Percentiles rank a stretch among this genome's conserved stretches.
Evolutionary conservation across 129 eudicot genomes (phyloP).

Genomic region (Oenanthe sinensis): DNA sequence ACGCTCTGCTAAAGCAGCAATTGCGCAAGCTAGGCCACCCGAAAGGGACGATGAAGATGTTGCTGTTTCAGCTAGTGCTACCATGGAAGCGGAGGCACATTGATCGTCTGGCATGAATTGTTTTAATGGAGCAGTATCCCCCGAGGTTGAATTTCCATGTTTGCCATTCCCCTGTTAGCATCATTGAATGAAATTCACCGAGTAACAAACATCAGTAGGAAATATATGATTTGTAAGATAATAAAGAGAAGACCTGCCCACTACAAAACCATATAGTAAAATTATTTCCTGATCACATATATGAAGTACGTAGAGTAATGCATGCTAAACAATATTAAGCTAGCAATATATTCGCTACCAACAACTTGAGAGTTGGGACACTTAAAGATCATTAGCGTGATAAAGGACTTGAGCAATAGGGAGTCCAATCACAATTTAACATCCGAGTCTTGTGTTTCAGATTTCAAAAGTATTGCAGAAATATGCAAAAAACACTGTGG

Average conservation of each 20-base stretch:
- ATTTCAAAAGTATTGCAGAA: not conserved
- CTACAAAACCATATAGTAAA: not conserved
- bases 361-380: not conserved
- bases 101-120: constrained; percentile 38
- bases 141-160: constrained; percentile 23
- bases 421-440: not conserved
- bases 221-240: not conserved
- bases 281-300: not conserved
- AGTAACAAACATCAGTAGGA: not conserved
- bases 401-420: not conserved
- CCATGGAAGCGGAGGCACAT: constrained; percentile 31
- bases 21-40: constrained; percentile 87
- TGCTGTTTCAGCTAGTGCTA: constrained; percentile 30
- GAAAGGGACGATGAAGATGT: constrained; percentile 65
- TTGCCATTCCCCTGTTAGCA: constrained; percentile 54
- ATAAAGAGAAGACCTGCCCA: not conserved
- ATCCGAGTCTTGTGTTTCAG: not conserved
- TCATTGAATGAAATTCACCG: not conserved
- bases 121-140: constrained; percentile 42
- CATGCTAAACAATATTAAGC: not conserved
- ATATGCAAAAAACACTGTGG: not conserved
- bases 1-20: constrained; percentile 81
- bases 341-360: not conserved
- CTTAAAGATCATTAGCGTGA: not conserved
- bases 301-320: not conserved